Base-by-base conservation (phyloP, 2,329 filamentous ascomycete genomes). In the Monilinia aucupariae region DNA sequence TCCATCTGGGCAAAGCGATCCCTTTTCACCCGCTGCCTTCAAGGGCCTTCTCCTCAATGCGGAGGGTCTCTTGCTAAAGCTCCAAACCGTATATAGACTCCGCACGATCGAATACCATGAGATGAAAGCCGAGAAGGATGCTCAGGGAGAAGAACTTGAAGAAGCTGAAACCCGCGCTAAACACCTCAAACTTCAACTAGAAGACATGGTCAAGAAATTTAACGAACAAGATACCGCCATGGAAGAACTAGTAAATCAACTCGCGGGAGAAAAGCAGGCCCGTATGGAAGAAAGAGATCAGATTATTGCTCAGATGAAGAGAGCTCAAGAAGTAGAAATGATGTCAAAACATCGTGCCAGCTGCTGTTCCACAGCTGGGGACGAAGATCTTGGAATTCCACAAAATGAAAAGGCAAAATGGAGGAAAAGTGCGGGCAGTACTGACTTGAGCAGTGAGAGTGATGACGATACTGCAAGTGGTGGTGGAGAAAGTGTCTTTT, bases 41-140 rank as follows among this genome's bases (percentile, higher is more conserved):
- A 85, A 84, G 71, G 86, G 84, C 70, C 76, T 86, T n/a, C 82
- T 84, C 64, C 74, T 76, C 66, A 85, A 83, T 63, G 85, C 85
- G 3, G 75, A 77, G 5, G 81, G 82, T 4, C 74, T 87, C 5
- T 72, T 88, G 30, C 76, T 75, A 27, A 81, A 78, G 70, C 81
- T 87, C 67, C 86, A 87, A 68, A 75, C 74, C 13, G 85, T 84
- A 37, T 87, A 87, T 71, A 81, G 81, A 54, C 74, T 79, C 61
- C 81, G 81, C 30, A 80, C 81, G 6, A 66, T 76, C 0, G 76
- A 79, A n/a, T 72, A 84, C 1, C 76, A 76, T 13, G 83, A 86
- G 49, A 67, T 84, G 12, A 76, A 77, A 37, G 78, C 78, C 10
- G 84, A 87, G 70, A 78, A 78, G n/a, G 79, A 81, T 51, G 81